phyloP scores from a whole-genome alignment of 306 rosid species.

The Vigna reflexopilosa region DNA sequence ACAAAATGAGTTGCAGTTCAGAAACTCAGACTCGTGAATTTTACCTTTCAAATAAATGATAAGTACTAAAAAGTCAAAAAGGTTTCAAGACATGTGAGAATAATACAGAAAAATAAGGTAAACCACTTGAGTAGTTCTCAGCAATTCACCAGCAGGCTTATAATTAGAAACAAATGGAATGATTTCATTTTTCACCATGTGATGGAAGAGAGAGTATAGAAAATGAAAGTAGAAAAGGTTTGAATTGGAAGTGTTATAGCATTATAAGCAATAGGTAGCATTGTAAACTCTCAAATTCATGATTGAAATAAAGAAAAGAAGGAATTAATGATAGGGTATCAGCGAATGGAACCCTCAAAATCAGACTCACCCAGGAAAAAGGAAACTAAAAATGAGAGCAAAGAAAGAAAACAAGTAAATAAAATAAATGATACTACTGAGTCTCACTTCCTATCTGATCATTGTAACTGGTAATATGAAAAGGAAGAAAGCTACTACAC shows the following conservation, averaged over 20 bases:
- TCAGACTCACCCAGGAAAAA: constrained; percentile 25
- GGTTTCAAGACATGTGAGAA: constrained; percentile 27
- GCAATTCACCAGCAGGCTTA: constrained; percentile 29
- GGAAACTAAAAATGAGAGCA: constrained; percentile 49
- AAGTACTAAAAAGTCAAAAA: background rate
- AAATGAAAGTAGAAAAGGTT: constrained; percentile 1
- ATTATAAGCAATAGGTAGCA: constrained; percentile 56
- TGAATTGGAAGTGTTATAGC: constrained; percentile 42
- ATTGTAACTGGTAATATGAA: constrained; percentile 39
- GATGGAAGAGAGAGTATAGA: background rate
- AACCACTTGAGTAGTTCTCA: constrained; percentile 10
- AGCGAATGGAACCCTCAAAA: constrained; percentile 49
- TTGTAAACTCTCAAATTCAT: constrained; percentile 60
- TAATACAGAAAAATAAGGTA: constrained; percentile 22
- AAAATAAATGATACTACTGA: constrained; percentile 43
- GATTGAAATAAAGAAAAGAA: constrained; percentile 45
- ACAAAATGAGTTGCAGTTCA: background rate
- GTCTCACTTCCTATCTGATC: constrained; percentile 56
- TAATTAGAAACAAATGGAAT: constrained; percentile 16
- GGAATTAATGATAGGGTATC: constrained; percentile 48
- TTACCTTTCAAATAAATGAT: constrained; percentile 6
- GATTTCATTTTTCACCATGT: background rate
- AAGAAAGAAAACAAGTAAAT: constrained; percentile 51
- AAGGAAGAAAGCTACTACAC: constrained; percentile 51
- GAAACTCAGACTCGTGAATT: background rate